Base-by-base conservation (phyloP, 305 asterid species). In the Solanum hybrid region DNA sequence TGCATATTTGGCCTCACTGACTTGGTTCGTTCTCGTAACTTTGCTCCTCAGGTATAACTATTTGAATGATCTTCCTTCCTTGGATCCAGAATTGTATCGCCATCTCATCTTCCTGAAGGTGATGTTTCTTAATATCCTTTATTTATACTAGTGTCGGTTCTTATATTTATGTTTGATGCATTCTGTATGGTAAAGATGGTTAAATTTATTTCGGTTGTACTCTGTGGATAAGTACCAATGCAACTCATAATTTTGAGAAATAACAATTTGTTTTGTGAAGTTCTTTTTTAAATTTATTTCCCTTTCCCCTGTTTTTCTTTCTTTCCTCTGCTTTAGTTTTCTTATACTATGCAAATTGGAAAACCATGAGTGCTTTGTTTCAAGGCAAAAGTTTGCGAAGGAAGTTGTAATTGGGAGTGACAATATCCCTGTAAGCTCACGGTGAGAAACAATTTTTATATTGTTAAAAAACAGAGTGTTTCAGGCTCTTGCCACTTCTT, bases 51-150 rank as follows among this genome's bases (percentile, higher is more conserved):
- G 99, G 97, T 87, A 95, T 93, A 97, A 96, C 93, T 97, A 97
- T 92, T 94, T 97, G 96, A 97, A 97, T 87, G 99, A 97, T 92
- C 92, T 97, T 76, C 99, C 99, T 89, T 97, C 99, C 87, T 93
- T 97, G 97, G 99, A 97, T 92, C 98, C 97, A 14, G 99, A 97
- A 92, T 91, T 97, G 90, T 97, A 97, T 92, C 98, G 97, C 89
- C 99, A 97, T 92, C 94, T 97, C 90, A 94, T 97, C 82, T 97
- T 97, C 89, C 93, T 97, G 70, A 97, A 97, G 99, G 99, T 97
- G 87, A 91, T 87, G 86, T 89, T 90, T 90, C 88, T 83, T 86
- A 9, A n/a, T 86, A 45, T 38, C 87, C 91, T 80, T 34, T 36
- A 22, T 89, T 79, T 82, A 85, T 88, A 84, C 87, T 41, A 27